Base-by-base conservation (phyloP, 306 rosid genomes). In the Casuarina cunninghamiana region DNA sequence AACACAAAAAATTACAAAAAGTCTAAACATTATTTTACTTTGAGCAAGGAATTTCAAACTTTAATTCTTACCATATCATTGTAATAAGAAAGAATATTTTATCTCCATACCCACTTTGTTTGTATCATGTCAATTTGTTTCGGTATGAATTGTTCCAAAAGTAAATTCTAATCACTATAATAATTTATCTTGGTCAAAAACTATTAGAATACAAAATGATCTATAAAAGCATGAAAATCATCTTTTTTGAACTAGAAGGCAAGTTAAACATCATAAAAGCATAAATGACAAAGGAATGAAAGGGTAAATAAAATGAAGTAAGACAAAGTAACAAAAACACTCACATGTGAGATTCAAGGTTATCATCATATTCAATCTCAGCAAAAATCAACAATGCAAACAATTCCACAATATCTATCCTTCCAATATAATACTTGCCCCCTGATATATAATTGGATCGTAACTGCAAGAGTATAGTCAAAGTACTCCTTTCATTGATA, bases 361-460 rank as follows among this genome's bases (percentile, higher is more conserved):
- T 65, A 48, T 71, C 79, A 65, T 86, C 73, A 78, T 85, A 88
- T 78, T 96, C 98, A 78, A 94, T 94, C 83, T 94, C 96, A 75
- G 90, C 97, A 73, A 91, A 83, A 72, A 91, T 91, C 83, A 91
- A 97, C 83, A 94, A 80, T 68, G 98, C 97, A 72, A 97, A 94
- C 71, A 94, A 87, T 84, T 89, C 92, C 12, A 94, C 88, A 67
- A 97, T 96, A 83, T 94, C 98, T 5, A 90, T 97, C 62, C 94
- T 89, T 84, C 98, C 97, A 77, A 94, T 90, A 71, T 97, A 96
- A 85, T 91, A 94, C 76, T 94, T 91, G 6, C 0, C 32, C 32
- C 98, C 98, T 86, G 86, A 83, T 83, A 91, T 85, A 83, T 94
- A 94, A 89, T 94, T 97, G 83, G 89, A 96, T 69, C 91, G 98